These are phyloP conservation scores for Thelonectria discophora DNA, from an alignment of 2,329 filamentous ascomycete species.

Conservation along the genomic window DNA sequence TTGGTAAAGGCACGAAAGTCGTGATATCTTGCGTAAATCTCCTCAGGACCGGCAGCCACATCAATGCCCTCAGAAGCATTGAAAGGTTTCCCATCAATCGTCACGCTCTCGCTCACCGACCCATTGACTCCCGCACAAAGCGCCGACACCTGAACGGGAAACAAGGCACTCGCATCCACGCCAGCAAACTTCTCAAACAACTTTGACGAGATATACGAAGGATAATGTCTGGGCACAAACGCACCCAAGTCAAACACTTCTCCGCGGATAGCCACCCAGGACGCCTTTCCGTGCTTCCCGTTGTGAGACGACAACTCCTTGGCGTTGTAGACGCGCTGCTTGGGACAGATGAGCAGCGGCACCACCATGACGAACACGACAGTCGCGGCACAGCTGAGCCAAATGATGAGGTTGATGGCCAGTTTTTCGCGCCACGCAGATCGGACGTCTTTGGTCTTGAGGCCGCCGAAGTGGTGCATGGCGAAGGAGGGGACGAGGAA, in stretches of 20 bases:
- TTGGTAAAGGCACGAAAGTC: conserved; percentile 1
- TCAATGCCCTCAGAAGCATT: not conserved
- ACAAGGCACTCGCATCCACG: not conserved
- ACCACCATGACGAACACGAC: conserved; percentile 94
- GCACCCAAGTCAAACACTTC: not conserved
- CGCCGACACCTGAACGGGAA: not conserved
- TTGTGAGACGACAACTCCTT: conserved; percentile 36
- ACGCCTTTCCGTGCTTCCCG: not conserved
- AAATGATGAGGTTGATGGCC: conserved; percentile 81
- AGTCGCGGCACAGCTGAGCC: conserved; percentile 80
- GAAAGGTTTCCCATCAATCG: not conserved
- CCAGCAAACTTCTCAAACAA: not conserved
- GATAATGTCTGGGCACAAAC: not conserved
- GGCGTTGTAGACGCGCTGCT: conserved; percentile 74
- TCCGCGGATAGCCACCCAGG: not conserved
- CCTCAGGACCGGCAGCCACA: not conserved
- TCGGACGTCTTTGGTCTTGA: conserved; percentile 71
- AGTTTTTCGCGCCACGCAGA: conserved; percentile 98
- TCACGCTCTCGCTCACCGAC: not conserved
- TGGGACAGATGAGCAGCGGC: conserved; percentile 85
- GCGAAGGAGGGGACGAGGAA: not conserved
- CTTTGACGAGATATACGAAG: not conserved
- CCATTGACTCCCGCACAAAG: not conserved
- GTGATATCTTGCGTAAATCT: not conserved
- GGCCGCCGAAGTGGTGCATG: not conserved